These are phyloP conservation scores for Huntiella savannae DNA, from an alignment of 2,329 filamentous ascomycete species.

Conservation along the genomic window DNA sequence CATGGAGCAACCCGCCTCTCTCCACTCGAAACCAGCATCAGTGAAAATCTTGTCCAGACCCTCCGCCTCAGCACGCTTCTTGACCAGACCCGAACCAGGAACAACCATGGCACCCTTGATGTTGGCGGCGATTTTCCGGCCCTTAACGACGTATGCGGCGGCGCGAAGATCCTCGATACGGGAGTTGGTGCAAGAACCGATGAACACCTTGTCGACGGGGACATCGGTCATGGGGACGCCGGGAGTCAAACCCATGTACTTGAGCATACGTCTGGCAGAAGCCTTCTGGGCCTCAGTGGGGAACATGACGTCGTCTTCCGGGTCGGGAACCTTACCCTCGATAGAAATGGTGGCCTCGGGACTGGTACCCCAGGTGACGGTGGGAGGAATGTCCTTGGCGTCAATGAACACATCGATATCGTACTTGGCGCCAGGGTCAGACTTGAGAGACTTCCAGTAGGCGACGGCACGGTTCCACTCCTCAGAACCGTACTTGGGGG, in stretches of 20 bases:
- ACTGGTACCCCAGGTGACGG: conserved; percentile 90
- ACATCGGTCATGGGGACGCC: conserved; percentile 90
- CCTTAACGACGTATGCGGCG: conserved; percentile 70
- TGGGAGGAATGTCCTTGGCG: conserved; percentile 80
- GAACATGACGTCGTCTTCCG: conserved; percentile 48
- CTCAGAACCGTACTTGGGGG: conserved; percentile 62
- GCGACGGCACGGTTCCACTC: conserved; percentile 78
- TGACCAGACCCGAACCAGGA: conserved; percentile 85
- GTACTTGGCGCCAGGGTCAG: conserved; percentile 74
- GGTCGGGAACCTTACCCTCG: conserved; percentile 73
- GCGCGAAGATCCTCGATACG: conserved; percentile 88
- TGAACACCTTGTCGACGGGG: conserved; percentile 84
- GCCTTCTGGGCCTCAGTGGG: conserved; percentile 60
- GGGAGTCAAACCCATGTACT: conserved; percentile 87
- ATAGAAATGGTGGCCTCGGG: conserved; percentile 95
- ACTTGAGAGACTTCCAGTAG: conserved; percentile 76
- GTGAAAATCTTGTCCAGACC: conserved; percentile 83
- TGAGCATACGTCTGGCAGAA: conserved; percentile 60
- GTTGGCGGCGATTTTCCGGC: conserved; percentile 69
- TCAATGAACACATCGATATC: conserved; percentile 82
- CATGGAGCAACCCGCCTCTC: conserved; percentile 97
- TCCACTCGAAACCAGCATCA: conserved; percentile 92
- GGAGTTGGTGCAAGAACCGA: conserved; percentile 93
- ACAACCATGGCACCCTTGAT: conserved; percentile 93
- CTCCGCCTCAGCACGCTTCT: conserved; percentile 76